phyloP scores from a whole-genome alignment of 2,329 filamentous ascomycete genomes.

The Blumeria graminis region DNA sequence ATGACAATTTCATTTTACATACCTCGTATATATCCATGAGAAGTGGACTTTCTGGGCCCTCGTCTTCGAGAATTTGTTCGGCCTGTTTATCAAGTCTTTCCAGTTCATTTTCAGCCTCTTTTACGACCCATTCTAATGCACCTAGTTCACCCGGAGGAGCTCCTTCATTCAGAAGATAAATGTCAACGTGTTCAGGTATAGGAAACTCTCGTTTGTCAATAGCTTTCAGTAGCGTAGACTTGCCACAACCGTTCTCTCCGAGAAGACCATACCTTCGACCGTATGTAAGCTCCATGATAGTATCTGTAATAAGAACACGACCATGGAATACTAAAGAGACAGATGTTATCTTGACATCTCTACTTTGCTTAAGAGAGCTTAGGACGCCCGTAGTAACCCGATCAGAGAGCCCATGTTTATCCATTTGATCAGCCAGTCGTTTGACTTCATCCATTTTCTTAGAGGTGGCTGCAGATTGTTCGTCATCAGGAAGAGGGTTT shows the following conservation, averaged over 20 bases:
- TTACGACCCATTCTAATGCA: slow-evolving; percentile 92
- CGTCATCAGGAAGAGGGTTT: slow-evolving; percentile 25
- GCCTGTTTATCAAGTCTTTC: slow-evolving; percentile 69
- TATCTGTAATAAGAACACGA: slow-evolving; percentile 82
- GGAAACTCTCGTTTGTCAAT: slow-evolving; percentile 87
- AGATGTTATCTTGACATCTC: slow-evolving; percentile 93
- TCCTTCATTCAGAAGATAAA: slow-evolving; percentile 95
- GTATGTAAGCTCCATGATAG: slow-evolving; percentile 76
- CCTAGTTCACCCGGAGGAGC: slow-evolving; percentile 72
- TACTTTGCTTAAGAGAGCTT: slow-evolving; percentile 58
- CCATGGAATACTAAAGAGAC: slow-evolving; percentile 92
- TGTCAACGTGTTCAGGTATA: slow-evolving; percentile 87
- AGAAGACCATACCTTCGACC: slow-evolving; percentile 75
- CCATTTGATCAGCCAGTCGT: slow-evolving; percentile 77
- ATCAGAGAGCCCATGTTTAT: slow-evolving; percentile 88
- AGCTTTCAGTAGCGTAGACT: slow-evolving; percentile 90
- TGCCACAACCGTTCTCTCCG: slow-evolving; percentile 97
- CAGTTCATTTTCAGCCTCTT: slow-evolving; percentile 80
- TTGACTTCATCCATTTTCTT: slow-evolving; percentile 61
- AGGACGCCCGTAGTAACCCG: slow-evolving; percentile 95
- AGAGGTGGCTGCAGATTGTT: slow-evolving; percentile 43
- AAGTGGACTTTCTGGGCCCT: slow-evolving; percentile 74
- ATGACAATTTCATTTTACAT: slow-evolving; percentile 17
- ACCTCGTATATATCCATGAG: slow-evolving; percentile 93
- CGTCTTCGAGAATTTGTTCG: slow-evolving; percentile 73